A percentile compares a stretch with the other conserved stretches of the same genome.
Conservation (phyloP, 306 rosid species). For the Quercus wislizeni region DNA sequence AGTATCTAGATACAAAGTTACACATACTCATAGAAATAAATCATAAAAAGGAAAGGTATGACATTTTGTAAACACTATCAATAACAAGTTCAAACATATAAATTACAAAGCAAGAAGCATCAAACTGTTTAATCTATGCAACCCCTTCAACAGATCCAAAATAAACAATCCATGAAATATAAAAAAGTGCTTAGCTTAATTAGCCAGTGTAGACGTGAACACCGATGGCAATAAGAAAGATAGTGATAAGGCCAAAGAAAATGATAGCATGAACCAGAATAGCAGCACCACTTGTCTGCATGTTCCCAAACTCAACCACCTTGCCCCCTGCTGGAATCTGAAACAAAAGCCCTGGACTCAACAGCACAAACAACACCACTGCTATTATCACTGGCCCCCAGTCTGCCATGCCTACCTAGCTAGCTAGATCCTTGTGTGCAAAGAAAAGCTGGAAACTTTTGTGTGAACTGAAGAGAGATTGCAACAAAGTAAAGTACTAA, state of each 20-base stretch:
- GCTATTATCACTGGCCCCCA: slow-evolving; percentile 87
- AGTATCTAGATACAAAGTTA: no score
- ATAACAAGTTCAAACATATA: not conserved
- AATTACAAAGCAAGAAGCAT: not conserved
- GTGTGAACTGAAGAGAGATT: not conserved
- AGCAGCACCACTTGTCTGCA: slow-evolving; percentile 76
- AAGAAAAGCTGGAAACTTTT: not conserved
- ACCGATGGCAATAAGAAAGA: slow-evolving; percentile 65
- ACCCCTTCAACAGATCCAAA: not conserved
- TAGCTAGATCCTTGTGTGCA: not conserved
- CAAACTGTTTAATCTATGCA: not conserved
- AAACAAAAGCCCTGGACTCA: slow-evolving; percentile 71
- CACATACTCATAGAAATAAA: not conserved
- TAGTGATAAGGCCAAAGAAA: slow-evolving; percentile 81
- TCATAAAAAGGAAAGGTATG: not conserved
- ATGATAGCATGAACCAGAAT: slow-evolving; percentile 74
- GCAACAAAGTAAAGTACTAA: not conserved
- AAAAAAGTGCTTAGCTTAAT: not conserved
- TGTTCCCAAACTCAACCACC: slow-evolving; percentile 63
- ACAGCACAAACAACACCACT: slow-evolving; percentile 62
- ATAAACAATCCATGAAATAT: not conserved
- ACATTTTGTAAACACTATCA: not conserved
- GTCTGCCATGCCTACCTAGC: slow-evolving; percentile 49
- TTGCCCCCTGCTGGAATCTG: slow-evolving; percentile 60
- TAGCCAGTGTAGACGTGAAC: slow-evolving; percentile 71